Evolutionary conservation across 495 filamentous ascomycete species (phyloP).

Genomic region (Tuber melanosporum): DNA sequence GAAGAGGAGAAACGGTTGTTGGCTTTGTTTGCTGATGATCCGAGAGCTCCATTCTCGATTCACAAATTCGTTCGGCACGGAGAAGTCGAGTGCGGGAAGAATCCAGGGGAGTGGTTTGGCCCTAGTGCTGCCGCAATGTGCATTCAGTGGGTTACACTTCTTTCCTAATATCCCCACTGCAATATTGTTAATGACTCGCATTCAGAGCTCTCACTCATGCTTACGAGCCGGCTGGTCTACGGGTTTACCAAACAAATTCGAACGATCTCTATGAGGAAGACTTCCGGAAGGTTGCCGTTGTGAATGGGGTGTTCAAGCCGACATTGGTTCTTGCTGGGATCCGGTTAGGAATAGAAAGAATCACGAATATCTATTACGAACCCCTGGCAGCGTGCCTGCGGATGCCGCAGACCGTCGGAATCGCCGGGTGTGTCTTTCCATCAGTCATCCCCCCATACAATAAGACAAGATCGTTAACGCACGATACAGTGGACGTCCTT

Average conservation of each 20-base stretch:
- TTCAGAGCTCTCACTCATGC: slow-evolving; percentile 63
- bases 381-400: slow-evolving; percentile 73
- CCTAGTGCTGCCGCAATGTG: slow-evolving; percentile 95
- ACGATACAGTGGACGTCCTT: slow-evolving; percentile 69
- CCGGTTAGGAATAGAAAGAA: slow-evolving; percentile 83
- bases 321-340: slow-evolving; percentile 84
- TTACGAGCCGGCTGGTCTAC: slow-evolving; percentile 53
- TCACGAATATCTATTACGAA: slow-evolving; percentile 89
- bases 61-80: slow-evolving; percentile 90
- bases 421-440: slow-evolving; percentile 69
- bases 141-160: slow-evolving; percentile 64
- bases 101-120: slow-evolving; percentile 97
- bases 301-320: slow-evolving; percentile 62
- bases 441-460: neutral
- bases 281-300: slow-evolving; percentile 66
- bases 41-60: slow-evolving; percentile 83
- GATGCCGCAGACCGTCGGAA: slow-evolving; percentile 84
- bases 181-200: slow-evolving; percentile 6
- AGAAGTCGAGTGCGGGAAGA: slow-evolving; percentile 80
- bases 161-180: neutral
- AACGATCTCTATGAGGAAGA: slow-evolving; percentile 87
- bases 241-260: slow-evolving; percentile 84
- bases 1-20: slow-evolving; percentile 66
- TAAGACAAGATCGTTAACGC: neutral
- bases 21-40: slow-evolving; percentile 79